Percentiles rank a stretch among this genome's conserved stretches.
Conservation (phyloP, 2,329 filamentous ascomycete species). For the Penicillium sp. region DNA sequence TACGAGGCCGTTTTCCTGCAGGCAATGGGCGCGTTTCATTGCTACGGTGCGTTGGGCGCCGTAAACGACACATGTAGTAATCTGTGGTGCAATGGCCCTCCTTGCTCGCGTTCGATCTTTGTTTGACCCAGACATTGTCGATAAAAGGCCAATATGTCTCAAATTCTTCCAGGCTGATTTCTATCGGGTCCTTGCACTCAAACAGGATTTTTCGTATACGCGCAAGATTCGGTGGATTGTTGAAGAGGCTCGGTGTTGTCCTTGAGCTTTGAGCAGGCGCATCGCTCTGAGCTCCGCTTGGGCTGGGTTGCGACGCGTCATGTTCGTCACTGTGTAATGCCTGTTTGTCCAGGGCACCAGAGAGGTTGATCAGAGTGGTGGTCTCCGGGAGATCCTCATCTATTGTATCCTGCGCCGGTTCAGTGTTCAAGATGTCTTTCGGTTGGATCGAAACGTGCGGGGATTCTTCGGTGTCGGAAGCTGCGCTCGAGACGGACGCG, state of each 20-base stretch:
- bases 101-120: conserved; percentile 44
- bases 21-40: conserved; percentile 44
- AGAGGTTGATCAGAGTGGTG: conserved; percentile 20
- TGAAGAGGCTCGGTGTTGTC: conserved; percentile 34
- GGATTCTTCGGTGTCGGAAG: conserved; percentile 14
- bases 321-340: conserved; percentile 11
- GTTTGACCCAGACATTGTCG: conserved; percentile 54
- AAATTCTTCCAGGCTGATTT: conserved; percentile 49
- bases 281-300: not conserved
- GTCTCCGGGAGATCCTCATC: conserved; percentile 10
- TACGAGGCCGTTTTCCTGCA: conserved; percentile 48
- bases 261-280: conserved; percentile 3
- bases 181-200: conserved; percentile 48
- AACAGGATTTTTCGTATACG: conserved; percentile 47
- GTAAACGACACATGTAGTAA: conserved; percentile 51
- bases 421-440: conserved; percentile 5
- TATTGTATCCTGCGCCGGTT: not conserved
- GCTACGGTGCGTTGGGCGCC: conserved; percentile 41
- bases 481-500: conserved; percentile 23
- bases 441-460: conserved; percentile 5
- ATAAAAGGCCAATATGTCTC: conserved; percentile 52
- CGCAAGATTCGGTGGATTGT: conserved; percentile 46
- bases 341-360: conserved; percentile 22
- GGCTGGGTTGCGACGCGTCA: not conserved
- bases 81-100: conserved; percentile 46